phyloP scores from a whole-genome alignment of 495 filamentous ascomycete species.

The Tuber brumale region DNA sequence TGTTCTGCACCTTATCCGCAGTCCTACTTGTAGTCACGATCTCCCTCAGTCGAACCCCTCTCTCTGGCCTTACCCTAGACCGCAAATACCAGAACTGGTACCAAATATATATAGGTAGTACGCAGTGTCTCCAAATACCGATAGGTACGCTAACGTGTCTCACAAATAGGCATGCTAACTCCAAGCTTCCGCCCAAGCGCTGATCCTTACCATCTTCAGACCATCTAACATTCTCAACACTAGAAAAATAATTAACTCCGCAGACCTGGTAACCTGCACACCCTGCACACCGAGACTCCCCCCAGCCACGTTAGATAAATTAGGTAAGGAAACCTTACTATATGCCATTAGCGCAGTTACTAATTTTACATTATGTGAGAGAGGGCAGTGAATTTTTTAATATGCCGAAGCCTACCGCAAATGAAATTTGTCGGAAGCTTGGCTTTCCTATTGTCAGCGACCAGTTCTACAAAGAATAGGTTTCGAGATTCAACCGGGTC shows the following conservation, averaged over 20 bases:
- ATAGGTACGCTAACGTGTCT: too few species aligned
- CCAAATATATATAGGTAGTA: background rate
- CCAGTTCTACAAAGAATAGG: background rate
- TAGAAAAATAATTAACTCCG: background rate
- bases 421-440: background rate
- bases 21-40: too few species aligned
- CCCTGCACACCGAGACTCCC: background rate
- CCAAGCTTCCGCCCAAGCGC: background rate
- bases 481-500: background rate
- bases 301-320: too few species aligned
- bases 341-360: background rate
- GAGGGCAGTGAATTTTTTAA: background rate
- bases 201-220: background rate
- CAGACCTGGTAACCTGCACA: background rate
- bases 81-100: too few species aligned
- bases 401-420: background rate
- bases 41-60: too few species aligned
- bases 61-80: too few species aligned
- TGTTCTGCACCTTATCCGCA: too few species aligned
- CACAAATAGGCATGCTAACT: background rate
- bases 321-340: too few species aligned
- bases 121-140: too few species aligned
- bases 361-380: background rate
- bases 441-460: background rate
- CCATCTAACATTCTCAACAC: background rate